Percentiles rank a stretch among this genome's conserved stretches.
phyloP scores from a whole-genome alignment of 768 basidiomycete species.

The Tulasnella sp. region DNA sequence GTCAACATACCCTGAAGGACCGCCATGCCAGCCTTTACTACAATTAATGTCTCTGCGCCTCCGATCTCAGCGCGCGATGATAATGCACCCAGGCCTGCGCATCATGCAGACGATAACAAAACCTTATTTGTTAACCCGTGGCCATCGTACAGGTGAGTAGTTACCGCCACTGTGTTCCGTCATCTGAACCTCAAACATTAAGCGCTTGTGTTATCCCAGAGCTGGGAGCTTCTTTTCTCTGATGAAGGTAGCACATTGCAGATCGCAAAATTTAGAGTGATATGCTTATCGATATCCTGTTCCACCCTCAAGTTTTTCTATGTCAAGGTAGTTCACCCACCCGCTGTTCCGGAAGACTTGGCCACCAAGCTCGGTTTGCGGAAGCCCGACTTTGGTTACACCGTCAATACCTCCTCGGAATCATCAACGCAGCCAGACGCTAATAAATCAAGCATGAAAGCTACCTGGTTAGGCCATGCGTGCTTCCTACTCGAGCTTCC shows the following conservation, averaged over 20 bases:
- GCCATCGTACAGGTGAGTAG: background rate
- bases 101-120: conserved; percentile 13
- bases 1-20: too few species aligned
- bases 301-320: background rate
- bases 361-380: conserved; percentile 10
- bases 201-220: too few species aligned
- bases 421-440: background rate
- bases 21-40: background rate
- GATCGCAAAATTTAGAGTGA: conserved; percentile 27
- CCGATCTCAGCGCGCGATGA: background rate
- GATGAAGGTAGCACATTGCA: background rate
- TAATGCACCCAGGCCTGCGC: background rate
- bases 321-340: background rate
- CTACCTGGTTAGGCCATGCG: conserved; percentile 52
- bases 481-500: conserved; percentile 50
- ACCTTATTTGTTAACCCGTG: conserved; percentile 21
- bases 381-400: conserved; percentile 20
- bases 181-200: too few species aligned
- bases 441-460: conserved; percentile 32
- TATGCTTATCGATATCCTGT: too few species aligned
- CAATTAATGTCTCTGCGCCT: background rate
- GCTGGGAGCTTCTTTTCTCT: background rate
- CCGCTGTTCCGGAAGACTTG: conserved; percentile 11
- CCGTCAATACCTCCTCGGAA: background rate
- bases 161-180: background rate